Evolutionary conservation across 306 rosid genomes (phyloP), one percentile per base, ranked within the genome.

Genomic region (Lathyrus aphaca): DNA sequence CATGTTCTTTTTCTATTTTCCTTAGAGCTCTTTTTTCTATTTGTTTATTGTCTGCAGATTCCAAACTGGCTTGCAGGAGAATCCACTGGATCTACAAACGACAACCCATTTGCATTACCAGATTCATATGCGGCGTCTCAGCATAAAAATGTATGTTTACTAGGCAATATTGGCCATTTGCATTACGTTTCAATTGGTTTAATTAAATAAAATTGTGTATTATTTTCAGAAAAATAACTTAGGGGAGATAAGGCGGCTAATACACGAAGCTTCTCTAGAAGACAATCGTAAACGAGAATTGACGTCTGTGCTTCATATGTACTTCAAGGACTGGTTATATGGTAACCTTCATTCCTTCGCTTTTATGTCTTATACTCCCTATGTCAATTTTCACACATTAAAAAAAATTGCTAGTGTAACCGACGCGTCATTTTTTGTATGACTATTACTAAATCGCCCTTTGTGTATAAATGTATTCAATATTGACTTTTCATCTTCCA

Each of bases 271-370:
- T 27, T 86, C 97, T 32, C 88, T 93, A 21, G 98, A 93, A 78
- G 98, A 93, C 60, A 88, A 65, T 45, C 92, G 91, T 38, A 90
- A 88, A 72, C 88, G 91, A 42, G 98, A 93, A 76, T 77, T 93
- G 64, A 85, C 96, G 35, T 80, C 86, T 51, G 98, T 93, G 12
- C 91, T 93, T 18, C 98, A 93, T 63, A 85, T 85, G 57, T 84
- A 81, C 82, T 93, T 93, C 81, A 90, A 80, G 79, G 98, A 93
- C 80, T 93, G 98, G 97, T 83, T 93, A 83, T 88, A 93, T 69
- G 96, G 98, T 90, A 88, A 81, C 40, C 64, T 10, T 67, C 64
- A 13, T 35, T 56, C 27, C 12, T 69, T 61, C 17, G 69, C 56
- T 16, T 56, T 23, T 32, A 39, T 19, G 48, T 66, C 8, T 59